Conservation (phyloP, 805 yeast species). For the Saccharomycopsis selenospora region DNA sequence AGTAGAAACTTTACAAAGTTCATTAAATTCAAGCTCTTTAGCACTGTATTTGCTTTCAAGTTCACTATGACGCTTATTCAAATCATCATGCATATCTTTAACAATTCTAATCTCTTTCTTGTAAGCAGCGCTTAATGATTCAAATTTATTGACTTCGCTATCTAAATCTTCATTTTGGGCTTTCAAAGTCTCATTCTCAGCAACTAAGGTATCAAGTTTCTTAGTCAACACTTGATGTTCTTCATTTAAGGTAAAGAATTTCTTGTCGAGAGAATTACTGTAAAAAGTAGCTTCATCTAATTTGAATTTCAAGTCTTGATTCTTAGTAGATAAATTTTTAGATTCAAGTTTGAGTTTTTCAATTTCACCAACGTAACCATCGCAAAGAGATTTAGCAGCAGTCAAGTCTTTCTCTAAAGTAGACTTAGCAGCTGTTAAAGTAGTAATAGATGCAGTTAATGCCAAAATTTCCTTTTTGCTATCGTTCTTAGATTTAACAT, state of each 20-base stretch:
- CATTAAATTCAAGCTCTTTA: not conserved
- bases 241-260: conserved; percentile 12
- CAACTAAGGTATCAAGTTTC: not conserved
- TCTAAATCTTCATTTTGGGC: not conserved
- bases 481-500: not conserved
- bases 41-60: not conserved
- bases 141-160: too few species aligned
- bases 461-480: not conserved
- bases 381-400: not conserved
- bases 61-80: not conserved
- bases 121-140: not conserved
- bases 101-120: not conserved
- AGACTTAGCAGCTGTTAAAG: not conserved
- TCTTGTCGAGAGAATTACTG: conserved; percentile 14
- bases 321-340: conserved; percentile 4
- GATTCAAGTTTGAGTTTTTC: not conserved
- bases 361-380: not conserved
- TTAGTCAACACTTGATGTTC: conserved; percentile 5
- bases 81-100: not conserved
- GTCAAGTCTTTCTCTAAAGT: not conserved
- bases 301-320: conserved; percentile 13
- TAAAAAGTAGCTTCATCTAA: conserved; percentile 13
- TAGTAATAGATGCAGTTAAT: not conserved
- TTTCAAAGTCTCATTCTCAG: conserved; percentile 1
- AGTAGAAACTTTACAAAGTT: not conserved